Evolutionary conservation across 148 eudicot genomes (phyloP).

Genomic region (Chenopodium album): DNA sequence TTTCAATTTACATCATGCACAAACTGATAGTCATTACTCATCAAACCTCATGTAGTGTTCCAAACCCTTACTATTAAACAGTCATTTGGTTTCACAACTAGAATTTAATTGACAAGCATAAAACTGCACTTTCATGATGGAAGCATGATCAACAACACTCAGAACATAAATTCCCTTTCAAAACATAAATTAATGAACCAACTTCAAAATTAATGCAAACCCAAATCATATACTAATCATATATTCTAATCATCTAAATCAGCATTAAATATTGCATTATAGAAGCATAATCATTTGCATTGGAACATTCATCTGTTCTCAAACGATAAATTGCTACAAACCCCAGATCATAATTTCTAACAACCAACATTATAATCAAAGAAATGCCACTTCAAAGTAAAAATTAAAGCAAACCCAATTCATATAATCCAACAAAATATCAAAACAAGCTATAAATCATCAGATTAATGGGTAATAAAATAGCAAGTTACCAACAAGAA

Average conservation of each 20-base stretch:
- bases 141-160: neutral
- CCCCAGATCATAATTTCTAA: neutral
- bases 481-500: slow-evolving; percentile 59
- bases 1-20: neutral
- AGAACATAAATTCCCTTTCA: neutral
- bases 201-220: neutral
- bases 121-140: neutral
- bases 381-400: neutral
- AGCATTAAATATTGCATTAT: neutral
- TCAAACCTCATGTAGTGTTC: neutral
- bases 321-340: no score
- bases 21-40: neutral
- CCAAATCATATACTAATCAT: neutral
- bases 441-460: neutral
- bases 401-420: slow-evolving; percentile 18
- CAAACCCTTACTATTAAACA: neutral
- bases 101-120: neutral
- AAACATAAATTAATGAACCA: neutral
- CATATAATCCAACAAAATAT: neutral
- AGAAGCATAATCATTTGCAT: neutral
- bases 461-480: neutral
- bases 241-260: no score
- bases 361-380: no score
- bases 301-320: neutral
- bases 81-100: neutral